Base-by-base conservation (phyloP, 2,329 filamentous ascomycete species). In the Cordyceps pruinosa region DNA sequence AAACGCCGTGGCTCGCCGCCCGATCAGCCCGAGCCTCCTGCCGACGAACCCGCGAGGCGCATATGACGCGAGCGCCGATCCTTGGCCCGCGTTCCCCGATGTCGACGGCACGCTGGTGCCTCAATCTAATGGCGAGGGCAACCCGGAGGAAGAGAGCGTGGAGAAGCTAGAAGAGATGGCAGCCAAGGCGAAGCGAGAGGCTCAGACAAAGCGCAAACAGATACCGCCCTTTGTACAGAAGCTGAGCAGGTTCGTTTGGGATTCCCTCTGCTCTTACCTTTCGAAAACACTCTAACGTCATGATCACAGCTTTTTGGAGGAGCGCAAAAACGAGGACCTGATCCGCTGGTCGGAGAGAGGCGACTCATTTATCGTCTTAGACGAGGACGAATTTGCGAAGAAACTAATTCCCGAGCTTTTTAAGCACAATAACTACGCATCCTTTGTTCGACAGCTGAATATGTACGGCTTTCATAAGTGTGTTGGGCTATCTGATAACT, bases 391-490 rank as follows among this genome's bases (percentile, higher is more conserved):
- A 73, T 99, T 99, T 69, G 97, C 94, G 21, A 97, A 97, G 74
- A 90, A 89, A 37, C 87, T 99, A 64, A 89, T 99, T 25, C 94
- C 94, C 1, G 96, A 97, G 72, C 86, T 97, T 61, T 99, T 99
- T 81, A 99, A 99, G 73, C 94, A 99, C 75, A 96, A 93, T 80
- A 97, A 97, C 71, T 97, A 97, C 72, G 92, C 92, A 47, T 96
- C 92, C 62, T 97, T 97, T 69, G 92, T 97, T 56, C 87, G 92
- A 35, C 92, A 97, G 70, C 80, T 97, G 61, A 96, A 97, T 73
- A 97, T 97, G 79, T 97, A 96, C 71, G 92, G 96, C 61, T 99
- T 99, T 67, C 94, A 99, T 78, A 99, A 99, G 77, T 87, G 89
- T 42, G 89, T 94, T 4, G 89, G 89, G 4, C 80, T 99, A 19